Evolutionary conservation across 306 rosid species (phyloP).

Genomic region (Comarum palustre): DNA sequence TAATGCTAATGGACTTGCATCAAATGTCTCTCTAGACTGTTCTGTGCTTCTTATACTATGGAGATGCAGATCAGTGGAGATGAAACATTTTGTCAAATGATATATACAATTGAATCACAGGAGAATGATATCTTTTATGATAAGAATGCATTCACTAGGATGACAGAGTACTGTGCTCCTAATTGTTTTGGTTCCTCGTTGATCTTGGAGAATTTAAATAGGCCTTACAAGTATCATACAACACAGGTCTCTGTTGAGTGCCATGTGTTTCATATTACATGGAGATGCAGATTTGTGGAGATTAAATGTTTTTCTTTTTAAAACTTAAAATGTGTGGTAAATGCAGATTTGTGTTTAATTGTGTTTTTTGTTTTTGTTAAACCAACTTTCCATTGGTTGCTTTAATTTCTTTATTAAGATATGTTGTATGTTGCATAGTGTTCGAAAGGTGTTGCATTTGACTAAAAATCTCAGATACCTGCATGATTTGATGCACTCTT

Average conservation of each 20-base stretch:
- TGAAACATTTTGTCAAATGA: slow-evolving; percentile 28
- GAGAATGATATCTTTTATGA: background rate
- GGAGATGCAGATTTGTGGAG: background rate
- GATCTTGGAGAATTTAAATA: background rate
- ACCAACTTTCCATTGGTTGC: background rate
- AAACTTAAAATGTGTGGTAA: background rate
- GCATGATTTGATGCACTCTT: background rate
- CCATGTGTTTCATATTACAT: background rate
- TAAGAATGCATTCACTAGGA: background rate
- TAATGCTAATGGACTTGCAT: slow-evolving; percentile 39
- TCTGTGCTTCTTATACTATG: slow-evolving; percentile 35
- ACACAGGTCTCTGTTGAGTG: background rate
- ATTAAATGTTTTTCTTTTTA: background rate
- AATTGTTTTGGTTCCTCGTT: background rate
- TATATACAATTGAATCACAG: background rate
- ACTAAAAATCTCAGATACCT: background rate
- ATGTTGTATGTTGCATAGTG: background rate
- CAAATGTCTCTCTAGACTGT: slow-evolving; percentile 47
- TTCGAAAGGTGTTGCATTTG: background rate
- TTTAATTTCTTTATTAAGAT: no score
- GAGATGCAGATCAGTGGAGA: slow-evolving; percentile 48
- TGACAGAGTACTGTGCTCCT: background rate
- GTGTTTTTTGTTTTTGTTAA: background rate
- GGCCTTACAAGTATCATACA: background rate
- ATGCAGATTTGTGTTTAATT: background rate